Conservation (phyloP, 352 stramenopile species). For the Globisporangium canariense region DNA sequence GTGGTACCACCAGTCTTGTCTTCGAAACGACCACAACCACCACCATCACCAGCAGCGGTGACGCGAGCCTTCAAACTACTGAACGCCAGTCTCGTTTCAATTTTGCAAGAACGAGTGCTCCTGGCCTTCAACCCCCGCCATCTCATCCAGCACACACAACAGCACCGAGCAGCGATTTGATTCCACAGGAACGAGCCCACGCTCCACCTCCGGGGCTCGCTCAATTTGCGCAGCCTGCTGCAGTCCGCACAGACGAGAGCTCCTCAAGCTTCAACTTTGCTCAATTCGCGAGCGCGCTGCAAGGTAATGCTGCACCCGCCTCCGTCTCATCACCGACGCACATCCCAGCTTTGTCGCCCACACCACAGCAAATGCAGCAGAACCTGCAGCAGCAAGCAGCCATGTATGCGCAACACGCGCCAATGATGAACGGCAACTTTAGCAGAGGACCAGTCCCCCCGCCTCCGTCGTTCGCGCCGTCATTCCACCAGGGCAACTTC, state of each 20-base stretch:
- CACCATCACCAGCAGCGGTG: conserved; percentile 15
- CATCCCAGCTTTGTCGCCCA: neutral
- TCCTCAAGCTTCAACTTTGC: conserved; percentile 40
- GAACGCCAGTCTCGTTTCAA: conserved; percentile 49
- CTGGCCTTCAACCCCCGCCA: neutral
- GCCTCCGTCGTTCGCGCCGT: conserved; percentile 15
- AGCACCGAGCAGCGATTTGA: neutral
- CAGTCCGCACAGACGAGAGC: conserved; percentile 9
- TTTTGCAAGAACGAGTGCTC: conserved; percentile 34
- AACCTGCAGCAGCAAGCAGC: conserved; percentile 4
- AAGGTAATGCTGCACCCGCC: conserved; percentile 17
- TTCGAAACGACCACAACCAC: conserved; percentile 10
- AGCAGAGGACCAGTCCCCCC: conserved; percentile 10
- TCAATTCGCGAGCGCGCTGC: conserved; percentile 41
- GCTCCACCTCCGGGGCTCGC: conserved; percentile 25
- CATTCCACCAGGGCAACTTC: conserved; percentile 29
- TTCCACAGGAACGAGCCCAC: conserved; percentile 3
- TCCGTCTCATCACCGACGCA: conserved; percentile 7
- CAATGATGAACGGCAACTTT: conserved; percentile 27
- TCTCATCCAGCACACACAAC: conserved; percentile 9
- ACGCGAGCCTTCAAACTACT: conserved; percentile 1
- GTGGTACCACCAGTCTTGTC: neutral
- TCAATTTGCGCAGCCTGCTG: conserved; percentile 15
- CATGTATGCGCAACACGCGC: conserved; percentile 10
- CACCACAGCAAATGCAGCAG: conserved; percentile 7